Base-by-base conservation (phyloP, 2,329 filamentous ascomycete genomes). In the Scytalidium lignicola region DNA sequence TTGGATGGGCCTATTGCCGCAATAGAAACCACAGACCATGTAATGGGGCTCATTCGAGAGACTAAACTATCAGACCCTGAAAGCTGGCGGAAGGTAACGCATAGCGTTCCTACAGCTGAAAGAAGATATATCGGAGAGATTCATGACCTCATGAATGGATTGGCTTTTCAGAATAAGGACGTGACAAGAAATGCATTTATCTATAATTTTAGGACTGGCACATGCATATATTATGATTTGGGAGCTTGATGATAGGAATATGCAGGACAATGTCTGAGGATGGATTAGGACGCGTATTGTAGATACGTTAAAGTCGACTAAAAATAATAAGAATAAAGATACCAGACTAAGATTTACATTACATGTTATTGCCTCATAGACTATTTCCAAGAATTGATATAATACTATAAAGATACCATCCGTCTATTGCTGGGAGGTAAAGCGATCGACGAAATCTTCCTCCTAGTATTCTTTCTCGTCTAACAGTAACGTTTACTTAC, bases 141-240 rank as follows among this genome's bases (percentile, higher is more conserved):
- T 40, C 87, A 93, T 62, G 86, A 90, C 52, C 74, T 92, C 66
- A 73, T 96, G 47, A 64, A 71, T 63, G 69, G 78, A 60, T 68
- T 93, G 73, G 80, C 80, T 64, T 67, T 73, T 56, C 69, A 77
- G 65, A 74, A 83, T 73, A 69, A 76, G 72, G 71, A 74, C 3
- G 78, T 75, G 8, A 76, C 78, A 20, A 78, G 80, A 43, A 88
- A 91, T 64, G 87, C 88, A 10, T 95, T 95, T 68, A 79, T 96
- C 46, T 96, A 95, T 69, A 96, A 96, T 61, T 96, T 95, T 60
- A 76, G 90, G 51, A 95, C 89, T 9, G 88, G 86, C 0, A 85
- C 79, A 51, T 91, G 88, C 65, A 78, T 96, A 45, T 89, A 92
- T 64, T 96, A 96, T 67, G 90, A 96, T 68, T 69, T 96, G 41